These are phyloP conservation scores for Plenodomus lindquistii DNA, from an alignment of 2,329 filamentous ascomycete genomes.

Conservation along the genomic window DNA sequence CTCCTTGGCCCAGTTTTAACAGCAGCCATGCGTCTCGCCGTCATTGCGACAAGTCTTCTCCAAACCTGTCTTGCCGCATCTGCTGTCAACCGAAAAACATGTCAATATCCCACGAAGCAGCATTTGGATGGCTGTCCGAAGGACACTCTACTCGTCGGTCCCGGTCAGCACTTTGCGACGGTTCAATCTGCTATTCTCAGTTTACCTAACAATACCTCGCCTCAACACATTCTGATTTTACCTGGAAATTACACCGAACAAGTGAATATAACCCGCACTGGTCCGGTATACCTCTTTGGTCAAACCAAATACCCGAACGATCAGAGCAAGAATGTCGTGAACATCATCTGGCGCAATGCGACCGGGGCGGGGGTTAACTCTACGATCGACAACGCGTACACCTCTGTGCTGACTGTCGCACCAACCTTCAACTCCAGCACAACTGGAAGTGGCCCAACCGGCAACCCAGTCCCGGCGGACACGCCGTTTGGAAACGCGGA, in stretches of 20 bases:
- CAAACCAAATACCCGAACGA: slow-evolving; percentile 56
- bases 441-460: slow-evolving; percentile 65
- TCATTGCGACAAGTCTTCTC: slow-evolving; percentile 10
- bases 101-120: slow-evolving; percentile 43
- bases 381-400: slow-evolving; percentile 64
- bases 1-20: background rate
- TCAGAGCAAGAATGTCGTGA: slow-evolving; percentile 56
- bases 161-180: slow-evolving; percentile 34
- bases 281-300: slow-evolving; percentile 65
- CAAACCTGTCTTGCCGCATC: slow-evolving; percentile 20
- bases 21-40: slow-evolving; percentile 15
- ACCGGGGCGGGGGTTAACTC: slow-evolving; percentile 51
- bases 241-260: slow-evolving; percentile 66
- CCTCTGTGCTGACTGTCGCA: slow-evolving; percentile 64
- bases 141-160: slow-evolving; percentile 36
- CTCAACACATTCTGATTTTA: slow-evolving; percentile 62
- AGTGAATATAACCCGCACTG: slow-evolving; percentile 66
- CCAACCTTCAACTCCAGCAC: slow-evolving; percentile 66
- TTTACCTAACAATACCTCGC: slow-evolving; percentile 50
- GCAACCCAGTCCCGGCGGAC: slow-evolving; percentile 61
- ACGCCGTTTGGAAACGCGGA: slow-evolving; percentile 67
- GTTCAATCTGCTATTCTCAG: slow-evolving; percentile 55
- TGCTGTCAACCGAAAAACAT: slow-evolving; percentile 28
- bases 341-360: slow-evolving; percentile 62
- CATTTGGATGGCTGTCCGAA: slow-evolving; percentile 47